A percentile compares a stretch with the other conserved stretches of the same genome.
Conservation (phyloP, 176 grass and related monocot genomes). For the Rhynchospora tenuis region DNA sequence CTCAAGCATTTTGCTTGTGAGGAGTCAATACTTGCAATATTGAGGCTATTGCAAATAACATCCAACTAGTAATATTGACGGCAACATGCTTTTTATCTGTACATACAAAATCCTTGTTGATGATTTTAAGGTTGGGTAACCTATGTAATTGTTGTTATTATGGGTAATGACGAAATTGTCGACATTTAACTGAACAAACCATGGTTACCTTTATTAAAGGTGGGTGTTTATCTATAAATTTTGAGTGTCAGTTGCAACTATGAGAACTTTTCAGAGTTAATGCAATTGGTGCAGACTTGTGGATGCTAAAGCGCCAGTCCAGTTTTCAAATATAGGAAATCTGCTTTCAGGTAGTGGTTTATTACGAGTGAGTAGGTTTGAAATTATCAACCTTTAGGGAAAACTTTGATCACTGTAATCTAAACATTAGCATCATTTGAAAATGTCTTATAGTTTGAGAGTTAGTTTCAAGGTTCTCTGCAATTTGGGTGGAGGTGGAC, state of each 20-base stretch:
- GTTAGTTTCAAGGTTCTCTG: background rate
- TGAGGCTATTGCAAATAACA: background rate
- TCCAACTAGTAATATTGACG: background rate
- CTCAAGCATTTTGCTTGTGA: background rate
- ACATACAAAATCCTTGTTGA: background rate
- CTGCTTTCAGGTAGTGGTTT: background rate
- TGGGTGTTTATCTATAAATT: background rate
- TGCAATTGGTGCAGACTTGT: background rate
- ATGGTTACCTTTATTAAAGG: conserved; percentile 4
- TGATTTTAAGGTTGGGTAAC: background rate
- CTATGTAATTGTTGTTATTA: background rate
- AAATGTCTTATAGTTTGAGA: background rate
- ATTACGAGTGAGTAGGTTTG: background rate
- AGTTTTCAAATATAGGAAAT: background rate
- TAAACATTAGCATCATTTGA: background rate
- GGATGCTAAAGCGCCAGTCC: background rate
- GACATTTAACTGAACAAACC: background rate
- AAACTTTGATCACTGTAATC: background rate
- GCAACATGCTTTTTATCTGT: background rate
- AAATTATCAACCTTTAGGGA: background rate
- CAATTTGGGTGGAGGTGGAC: too few species aligned
- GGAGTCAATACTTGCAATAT: background rate
- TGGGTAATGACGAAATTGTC: background rate
- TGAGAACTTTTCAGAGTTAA: background rate
- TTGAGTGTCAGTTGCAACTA: background rate